Evolutionary conservation across 106 monocot species (phyloP), one percentile per base, ranked within the genome.

Genomic region (Dendrobium officinale): DNA sequence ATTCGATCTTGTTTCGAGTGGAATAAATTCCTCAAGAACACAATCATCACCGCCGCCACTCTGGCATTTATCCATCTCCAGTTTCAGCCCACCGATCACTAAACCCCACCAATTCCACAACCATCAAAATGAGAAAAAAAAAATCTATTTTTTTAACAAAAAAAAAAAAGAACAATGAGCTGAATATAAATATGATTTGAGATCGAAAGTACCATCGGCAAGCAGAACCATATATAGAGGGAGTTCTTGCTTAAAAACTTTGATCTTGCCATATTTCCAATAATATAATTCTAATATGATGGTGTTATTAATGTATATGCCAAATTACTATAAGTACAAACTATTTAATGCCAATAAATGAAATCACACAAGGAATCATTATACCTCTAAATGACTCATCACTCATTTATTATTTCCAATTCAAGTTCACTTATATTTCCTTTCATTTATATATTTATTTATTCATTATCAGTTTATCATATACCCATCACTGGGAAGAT

Each of bases 51-150:
- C 7, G 40, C 67, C 74, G 44, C 54, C 77, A 4, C 58, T 75
- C 80, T 82, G 78, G 70, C 87, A 86, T 79, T 82, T 73, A 64
- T 88, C 79, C 55, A 85, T 31, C 68, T 97, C 91, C 37, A 85
- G 83, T 85, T 87, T 90, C 80, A 92, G 55, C 15, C 41, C 75
- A 3, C 77, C 80, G 51, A 97, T 90, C 77, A 86, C 96, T 97
- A 83, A 81, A 81, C 2, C 31, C 31, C 1, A 31, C 31, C 31
- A 31, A 31, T 31, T 31, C 31, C 31, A 31, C 31, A 31, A 31
- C 31, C 31, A 31, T 31, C 31, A 31, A 31, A 31, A 31, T 31
- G 31, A 31, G 31, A 31, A 31, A 31, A 31, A 31, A 31, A 31
- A 31, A 31, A 31, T 31, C 29, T 31, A 31, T 31, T 31, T 31